Evolutionary conservation across 306 rosid genomes (phyloP), one percentile per base, ranked within the genome.

Genomic region (Begonia fuchsioides): DNA sequence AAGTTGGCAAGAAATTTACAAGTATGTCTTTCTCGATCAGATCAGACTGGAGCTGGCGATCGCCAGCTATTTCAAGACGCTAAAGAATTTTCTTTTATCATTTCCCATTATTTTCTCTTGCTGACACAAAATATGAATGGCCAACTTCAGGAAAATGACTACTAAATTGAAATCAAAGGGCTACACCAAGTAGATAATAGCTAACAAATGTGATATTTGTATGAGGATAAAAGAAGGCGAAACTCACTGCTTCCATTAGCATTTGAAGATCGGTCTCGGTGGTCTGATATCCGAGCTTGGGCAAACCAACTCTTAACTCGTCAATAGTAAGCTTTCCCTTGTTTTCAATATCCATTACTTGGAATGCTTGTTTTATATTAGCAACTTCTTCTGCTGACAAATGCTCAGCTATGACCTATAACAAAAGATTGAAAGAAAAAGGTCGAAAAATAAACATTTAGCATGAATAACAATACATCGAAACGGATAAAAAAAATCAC

Each of bases 221-320:
- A 6, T 26, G 35, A 26, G 35, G 35, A 26, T 26, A 26, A 26
- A 26, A 51, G 35, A 53, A 54, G 63, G 52, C 39, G 40, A 46
- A 32, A 73, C 98, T 85, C 74, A 92, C 98, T 55, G 98, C 95
- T 58, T 92, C 96, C 96, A 92, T 81, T 47, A 92, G 57, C 68
- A 79, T 68, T 45, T 72, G 94, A 61, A 85, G 60, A 62, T 92
- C 98, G 11, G 78, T 15, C 12, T 85, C 96, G 11, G 79, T 62
- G 43, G 84, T 51, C 49, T 74, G 83, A 77, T 92, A 93, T 64
- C 98, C 98, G 44, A 85, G 71, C 54, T 92, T 92, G 49, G 60
- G 83, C 73, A 92, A 73, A 51, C 98, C 98, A 15, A 59, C 46
- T 48, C 75, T 82, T 49, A 92, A 77, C 70, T 92, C 98, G 13